Base-by-base conservation (phyloP, 2,329 filamentous ascomycete species). In the Periconia sp. region DNA sequence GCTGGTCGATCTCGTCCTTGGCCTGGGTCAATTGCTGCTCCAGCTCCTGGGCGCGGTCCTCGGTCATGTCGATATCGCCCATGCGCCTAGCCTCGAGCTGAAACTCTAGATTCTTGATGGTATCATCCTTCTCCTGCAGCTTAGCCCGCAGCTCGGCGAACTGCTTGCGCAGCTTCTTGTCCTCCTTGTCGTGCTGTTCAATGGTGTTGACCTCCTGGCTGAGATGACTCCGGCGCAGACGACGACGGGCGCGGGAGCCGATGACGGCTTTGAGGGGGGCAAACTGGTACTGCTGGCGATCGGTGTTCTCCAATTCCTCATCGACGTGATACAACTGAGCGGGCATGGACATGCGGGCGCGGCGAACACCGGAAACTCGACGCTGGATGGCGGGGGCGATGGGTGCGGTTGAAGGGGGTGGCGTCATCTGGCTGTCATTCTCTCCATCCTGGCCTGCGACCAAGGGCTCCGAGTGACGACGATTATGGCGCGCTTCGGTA, bases 141-240 rank as follows among this genome's bases (percentile, higher is more conserved):
- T 77, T 70, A 30, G 64, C 59, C 42, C 66, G 70, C 2, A 77
- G 63, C 33, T 48, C 19, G 2, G 45, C 14, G n/a, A 75, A 59
- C 55, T 70, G 68, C 33, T 64, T 58, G 18, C 54, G 52, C 14
- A 56, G 50, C 64, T 69, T 73, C 55, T 63, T 66, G 52, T 74
- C 70, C 47, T 72, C 61, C 60, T 69, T 71, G 57, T 70, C 63
- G 55, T 74, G 66, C 45, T 72, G 66, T 20, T 75, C 70, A 47
- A 74, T 68, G 30, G 63, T 62, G 51, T 72, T 75, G 46, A 76
- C 69, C 59, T 75, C 72, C 53, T 77, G 73, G 59, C 73, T 74
- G 7, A 74, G 65, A 47, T 74, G 73, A 61, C 64, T 75, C 30
- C 72, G 74, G 47, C 72, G 72, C 17, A 77, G 71, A 40, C 75